phyloP scores from a whole-genome alignment of 1,284 basidiomycete genomes.

The Albatrellus sp. region DNA sequence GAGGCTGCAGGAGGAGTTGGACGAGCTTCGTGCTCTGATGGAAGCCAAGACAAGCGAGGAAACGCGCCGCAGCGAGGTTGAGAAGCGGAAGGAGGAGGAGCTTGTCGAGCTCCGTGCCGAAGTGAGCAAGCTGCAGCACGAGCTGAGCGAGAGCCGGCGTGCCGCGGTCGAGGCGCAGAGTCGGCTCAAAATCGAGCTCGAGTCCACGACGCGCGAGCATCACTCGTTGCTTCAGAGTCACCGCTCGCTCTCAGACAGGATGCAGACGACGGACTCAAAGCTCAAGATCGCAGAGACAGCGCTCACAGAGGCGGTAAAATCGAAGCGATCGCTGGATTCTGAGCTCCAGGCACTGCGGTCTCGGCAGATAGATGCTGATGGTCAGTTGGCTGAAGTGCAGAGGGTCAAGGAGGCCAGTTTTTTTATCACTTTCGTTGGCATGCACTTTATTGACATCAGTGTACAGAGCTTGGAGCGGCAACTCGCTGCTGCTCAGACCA shows the following conservation, averaged over 20 bases:
- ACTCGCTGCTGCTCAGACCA: constrained; percentile 56
- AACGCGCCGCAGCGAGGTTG: constrained; percentile 70
- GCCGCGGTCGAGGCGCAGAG: constrained; percentile 49
- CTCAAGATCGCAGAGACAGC: constrained; percentile 39
- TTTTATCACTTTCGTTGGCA: neutral
- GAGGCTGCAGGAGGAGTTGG: constrained; percentile 74
- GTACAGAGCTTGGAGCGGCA: constrained; percentile 65
- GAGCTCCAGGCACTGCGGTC: constrained; percentile 64
- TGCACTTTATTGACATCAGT: constrained; percentile 2
- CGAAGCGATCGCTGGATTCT: constrained; percentile 57
- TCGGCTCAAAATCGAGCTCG: constrained; percentile 58
- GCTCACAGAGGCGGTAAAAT: constrained; percentile 57
- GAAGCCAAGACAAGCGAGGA: constrained; percentile 83
- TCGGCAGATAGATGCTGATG: constrained; percentile 64
- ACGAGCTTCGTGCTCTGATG: constrained; percentile 73
- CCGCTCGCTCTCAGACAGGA: constrained; percentile 48
- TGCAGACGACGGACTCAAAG: constrained; percentile 38
- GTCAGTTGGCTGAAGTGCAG: constrained; percentile 46
- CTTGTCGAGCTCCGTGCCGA: constrained; percentile 65
- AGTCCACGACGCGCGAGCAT: constrained; percentile 45
- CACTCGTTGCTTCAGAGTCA: constrained; percentile 45
- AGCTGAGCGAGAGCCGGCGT: constrained; percentile 46
- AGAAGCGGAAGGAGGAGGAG: constrained; percentile 83
- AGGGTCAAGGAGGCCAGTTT: constrained; percentile 61
- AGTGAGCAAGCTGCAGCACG: constrained; percentile 43